phyloP scores from a whole-genome alignment of 2,329 filamentous ascomycete genomes.

The Aspergillus oerlinghausenensis region DNA sequence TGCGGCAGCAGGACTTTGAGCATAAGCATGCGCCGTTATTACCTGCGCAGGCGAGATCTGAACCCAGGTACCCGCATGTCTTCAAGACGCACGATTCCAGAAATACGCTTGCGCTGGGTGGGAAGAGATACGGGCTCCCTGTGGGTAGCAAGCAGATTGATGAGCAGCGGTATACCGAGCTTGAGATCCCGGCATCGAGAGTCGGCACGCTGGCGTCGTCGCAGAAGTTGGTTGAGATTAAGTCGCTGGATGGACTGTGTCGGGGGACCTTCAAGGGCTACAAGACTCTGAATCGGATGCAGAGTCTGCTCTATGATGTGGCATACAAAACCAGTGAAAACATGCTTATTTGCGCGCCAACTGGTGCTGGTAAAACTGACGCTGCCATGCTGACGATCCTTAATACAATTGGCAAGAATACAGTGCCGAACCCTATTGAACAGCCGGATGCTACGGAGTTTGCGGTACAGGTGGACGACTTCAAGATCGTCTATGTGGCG shows the following conservation, averaged over 20 bases:
- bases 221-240: slow-evolving; percentile 72
- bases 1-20: slow-evolving; percentile 70
- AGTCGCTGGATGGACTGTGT: slow-evolving; percentile 83
- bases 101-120: slow-evolving; percentile 75
- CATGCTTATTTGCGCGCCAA: slow-evolving; percentile 97
- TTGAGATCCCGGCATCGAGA: slow-evolving; percentile 74
- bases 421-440: slow-evolving; percentile 73
- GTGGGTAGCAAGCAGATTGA: slow-evolving; percentile 68
- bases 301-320: slow-evolving; percentile 91
- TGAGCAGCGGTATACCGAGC: slow-evolving; percentile 80
- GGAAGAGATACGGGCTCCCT: slow-evolving; percentile 78
- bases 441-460: slow-evolving; percentile 71
- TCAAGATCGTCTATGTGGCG: slow-evolving; percentile 98
- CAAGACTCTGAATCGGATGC: slow-evolving; percentile 92
- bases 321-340: slow-evolving; percentile 96
- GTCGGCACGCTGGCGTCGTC: slow-evolving; percentile 69
- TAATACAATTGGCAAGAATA: slow-evolving; percentile 83
- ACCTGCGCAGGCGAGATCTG: slow-evolving; percentile 64
- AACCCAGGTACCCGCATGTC: slow-evolving; percentile 84
- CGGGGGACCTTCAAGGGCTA: slow-evolving; percentile 91
- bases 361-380: slow-evolving; percentile 97
- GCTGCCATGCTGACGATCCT: slow-evolving; percentile 95
- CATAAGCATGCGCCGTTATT: slow-evolving; percentile 75
- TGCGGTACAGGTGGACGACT: slow-evolving; percentile 75
- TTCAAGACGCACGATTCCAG: slow-evolving; percentile 80